Conservation (phyloP, 1,139 yeast genomes). For the Yamadazyma conglobata region DNA sequence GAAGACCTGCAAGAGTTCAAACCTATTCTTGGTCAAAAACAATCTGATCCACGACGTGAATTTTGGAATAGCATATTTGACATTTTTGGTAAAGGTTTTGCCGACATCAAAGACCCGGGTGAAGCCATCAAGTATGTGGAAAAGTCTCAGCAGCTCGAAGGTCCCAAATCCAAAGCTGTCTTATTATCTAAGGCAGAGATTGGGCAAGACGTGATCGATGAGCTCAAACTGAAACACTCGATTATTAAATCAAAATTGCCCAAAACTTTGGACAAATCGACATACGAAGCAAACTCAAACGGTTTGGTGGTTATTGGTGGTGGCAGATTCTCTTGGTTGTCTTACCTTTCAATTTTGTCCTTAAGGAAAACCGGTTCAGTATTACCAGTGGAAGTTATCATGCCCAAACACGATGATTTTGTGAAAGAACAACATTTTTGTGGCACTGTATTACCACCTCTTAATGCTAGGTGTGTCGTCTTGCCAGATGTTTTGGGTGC, state of each 20-base stretch:
- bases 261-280: conserved; percentile 18
- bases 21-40: conserved; percentile 16
- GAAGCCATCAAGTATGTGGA: conserved; percentile 24
- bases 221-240: conserved; percentile 25
- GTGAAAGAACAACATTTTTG: conserved; percentile 28
- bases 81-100: conserved; percentile 17
- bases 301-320: conserved; percentile 43
- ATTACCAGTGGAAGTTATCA: conserved; percentile 36
- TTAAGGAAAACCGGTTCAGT: conserved; percentile 34
- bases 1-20: conserved; percentile 6
- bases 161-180: conserved; percentile 24
- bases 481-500: conserved; percentile 37
- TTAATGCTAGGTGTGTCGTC: conserved; percentile 30
- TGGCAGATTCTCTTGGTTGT: conserved; percentile 36
- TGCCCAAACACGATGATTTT: conserved; percentile 33
- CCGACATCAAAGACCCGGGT: conserved; percentile 14
- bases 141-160: conserved; percentile 21
- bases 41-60: conserved; percentile 16
- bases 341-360: conserved; percentile 32
- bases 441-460: conserved; percentile 20
- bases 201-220: conserved; percentile 20
- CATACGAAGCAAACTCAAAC: conserved; percentile 23
- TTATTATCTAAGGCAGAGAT: conserved; percentile 30
- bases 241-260: conserved; percentile 25
- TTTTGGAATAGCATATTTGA: conserved; percentile 24